A percentile compares a stretch with the other conserved stretches of the same genome.
phyloP scores from a whole-genome alignment of 106 monocot genomes.

The Allium sativum region DNA sequence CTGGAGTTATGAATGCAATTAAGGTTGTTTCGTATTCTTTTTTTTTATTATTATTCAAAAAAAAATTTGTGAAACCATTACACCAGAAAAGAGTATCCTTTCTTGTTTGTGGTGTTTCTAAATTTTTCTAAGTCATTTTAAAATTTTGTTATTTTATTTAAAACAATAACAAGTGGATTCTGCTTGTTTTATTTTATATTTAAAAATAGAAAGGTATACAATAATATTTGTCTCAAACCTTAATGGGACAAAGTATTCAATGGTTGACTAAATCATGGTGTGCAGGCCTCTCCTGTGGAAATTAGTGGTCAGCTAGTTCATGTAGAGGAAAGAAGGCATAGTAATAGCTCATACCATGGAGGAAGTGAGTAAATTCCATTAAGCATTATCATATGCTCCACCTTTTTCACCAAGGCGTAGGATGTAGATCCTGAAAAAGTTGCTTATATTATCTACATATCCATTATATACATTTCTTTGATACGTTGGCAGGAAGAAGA shows the following conservation, averaged over 20 bases:
- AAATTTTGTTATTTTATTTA: neutral
- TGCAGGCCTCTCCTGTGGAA: conserved; percentile 46
- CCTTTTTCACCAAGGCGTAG: neutral
- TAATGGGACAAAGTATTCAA: too few relatives aligned
- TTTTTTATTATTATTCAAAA: neutral
- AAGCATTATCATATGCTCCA: neutral
- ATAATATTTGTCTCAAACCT: too few relatives aligned
- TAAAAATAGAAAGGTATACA: neutral
- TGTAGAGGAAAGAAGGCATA: conserved; percentile 44
- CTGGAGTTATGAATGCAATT: conserved; percentile 62
- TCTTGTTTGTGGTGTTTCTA: too few relatives aligned
- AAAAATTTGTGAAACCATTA: neutral
- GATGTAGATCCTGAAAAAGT: too few relatives aligned
- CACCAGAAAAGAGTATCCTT: neutral
- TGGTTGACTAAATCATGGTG: neutral
- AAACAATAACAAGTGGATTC: neutral
- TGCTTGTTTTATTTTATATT: neutral
- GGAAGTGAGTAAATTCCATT: conserved; percentile 29
- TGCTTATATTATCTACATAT: too few relatives aligned
- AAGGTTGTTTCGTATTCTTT: conserved; percentile 32
- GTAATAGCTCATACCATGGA: conserved; percentile 18
- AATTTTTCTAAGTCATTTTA: too few relatives aligned
- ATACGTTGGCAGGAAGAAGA: conserved; percentile 3
- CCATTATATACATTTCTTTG: neutral
- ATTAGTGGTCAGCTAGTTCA: conserved; percentile 32